Base-by-base conservation (phyloP, 768 basidiomycete genomes). In the Leccinum pellstonianum region DNA sequence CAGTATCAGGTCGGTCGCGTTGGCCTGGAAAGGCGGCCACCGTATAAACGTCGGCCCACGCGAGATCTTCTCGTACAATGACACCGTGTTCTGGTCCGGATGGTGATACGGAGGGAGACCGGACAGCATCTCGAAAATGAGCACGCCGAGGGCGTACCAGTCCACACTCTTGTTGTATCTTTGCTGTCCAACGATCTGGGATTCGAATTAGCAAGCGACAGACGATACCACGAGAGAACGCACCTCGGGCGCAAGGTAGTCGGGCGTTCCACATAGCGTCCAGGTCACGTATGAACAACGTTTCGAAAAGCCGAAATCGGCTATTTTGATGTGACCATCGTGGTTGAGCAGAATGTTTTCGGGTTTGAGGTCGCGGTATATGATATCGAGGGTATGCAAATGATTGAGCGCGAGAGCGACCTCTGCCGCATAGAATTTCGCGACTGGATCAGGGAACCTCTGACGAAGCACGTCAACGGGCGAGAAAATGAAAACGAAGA, bases 71-170 rank as follows among this genome's bases (percentile, higher is more conserved):
- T 97, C 93, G 75, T 99, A 98, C 46, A 98, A 82, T 48, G 85
- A 78, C 67, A 95, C 84, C 21, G 91, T 95, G 68, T 93, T 91
- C 51, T 80, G 84, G 70, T 93, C 92, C 25, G 83, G 79, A 72
- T 91, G 89, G 75, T 97, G 95, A 79, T 94, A 98, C 0, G 97
- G 97, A 27, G 95, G 93, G 27, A 90, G 87, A 8, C 97, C 97
- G 0, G 91, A 94, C 48, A 99, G 83, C 95, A 98, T 98, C 76
- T 99, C 97, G 72, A 91, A 99, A 57, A 95, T 90, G 61, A 99
- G 86, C 56, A 99, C 93, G 54, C 97, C 97, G 54, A 98, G 83
- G 1, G 97, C 96, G 77, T 98, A 99, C 95, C 95, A 99, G 70
- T 99, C 97, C 2, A 98, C 96, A 58, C 88, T 90, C 74, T 97